Evolutionary conservation across 176 grass and related monocot species (phyloP).

Genomic region (Poa annua): DNA sequence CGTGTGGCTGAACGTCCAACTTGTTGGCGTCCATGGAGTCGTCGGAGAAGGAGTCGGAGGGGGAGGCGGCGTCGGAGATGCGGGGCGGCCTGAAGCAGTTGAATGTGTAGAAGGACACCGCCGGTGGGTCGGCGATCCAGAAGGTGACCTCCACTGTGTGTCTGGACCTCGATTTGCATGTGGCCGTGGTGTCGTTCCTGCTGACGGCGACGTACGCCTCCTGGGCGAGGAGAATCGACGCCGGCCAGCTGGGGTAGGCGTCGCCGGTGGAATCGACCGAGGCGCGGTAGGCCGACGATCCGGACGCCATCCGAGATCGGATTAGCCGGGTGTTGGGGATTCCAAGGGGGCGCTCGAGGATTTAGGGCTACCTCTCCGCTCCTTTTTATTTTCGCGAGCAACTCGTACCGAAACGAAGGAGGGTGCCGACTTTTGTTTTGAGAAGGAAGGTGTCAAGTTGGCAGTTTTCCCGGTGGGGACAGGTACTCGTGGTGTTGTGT

Average conservation of each 20-base stretch:
- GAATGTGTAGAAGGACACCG: constrained; percentile 16
- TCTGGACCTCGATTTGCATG: constrained; percentile 6
- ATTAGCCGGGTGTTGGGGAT: too few relatives aligned
- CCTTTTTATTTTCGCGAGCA: too few relatives aligned
- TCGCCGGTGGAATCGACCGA: background rate
- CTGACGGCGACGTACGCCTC: background rate
- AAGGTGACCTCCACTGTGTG: constrained; percentile 1
- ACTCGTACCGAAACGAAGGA: too few relatives aligned
- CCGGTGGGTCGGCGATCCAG: background rate
- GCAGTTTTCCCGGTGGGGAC: too few relatives aligned
- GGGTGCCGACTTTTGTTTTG: too few relatives aligned
- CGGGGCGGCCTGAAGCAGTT: background rate
- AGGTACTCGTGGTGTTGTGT: too few relatives aligned
- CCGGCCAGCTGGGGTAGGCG: background rate
- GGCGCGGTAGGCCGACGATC: background rate
- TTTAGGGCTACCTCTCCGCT: too few relatives aligned
- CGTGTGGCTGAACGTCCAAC: background rate
- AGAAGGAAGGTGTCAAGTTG: too few relatives aligned
- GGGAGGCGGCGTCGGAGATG: background rate
- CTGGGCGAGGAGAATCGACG: constrained; percentile 9
- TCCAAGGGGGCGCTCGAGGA: too few relatives aligned
- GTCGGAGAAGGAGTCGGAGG: too few relatives aligned
- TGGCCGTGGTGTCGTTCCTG: constrained; percentile 19
- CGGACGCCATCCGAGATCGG: background rate
- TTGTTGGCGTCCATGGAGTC: background rate